These are phyloP conservation scores for Citropsis articulata DNA, from an alignment of 345 rosid species.

Conservation along the genomic window DNA sequence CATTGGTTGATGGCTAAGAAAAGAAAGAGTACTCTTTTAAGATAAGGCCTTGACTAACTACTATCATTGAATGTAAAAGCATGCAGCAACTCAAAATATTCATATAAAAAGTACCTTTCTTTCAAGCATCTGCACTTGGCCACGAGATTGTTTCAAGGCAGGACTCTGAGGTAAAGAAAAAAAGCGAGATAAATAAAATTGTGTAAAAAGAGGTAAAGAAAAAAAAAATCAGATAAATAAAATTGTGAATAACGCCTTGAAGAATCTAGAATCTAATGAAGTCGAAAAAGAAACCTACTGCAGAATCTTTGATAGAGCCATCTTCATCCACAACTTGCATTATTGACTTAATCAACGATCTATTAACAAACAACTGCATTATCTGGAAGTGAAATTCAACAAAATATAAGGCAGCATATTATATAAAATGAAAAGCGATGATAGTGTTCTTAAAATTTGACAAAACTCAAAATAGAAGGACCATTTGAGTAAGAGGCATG, in stretches of 20 bases:
- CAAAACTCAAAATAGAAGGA: conserved; percentile 22
- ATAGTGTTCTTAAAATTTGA: not conserved
- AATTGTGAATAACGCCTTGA: not conserved
- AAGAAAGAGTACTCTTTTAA: not conserved
- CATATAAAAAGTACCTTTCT: conserved; percentile 46
- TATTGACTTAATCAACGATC: conserved; percentile 53
- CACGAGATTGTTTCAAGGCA: conserved; percentile 63
- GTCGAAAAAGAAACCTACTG: conserved; percentile 50
- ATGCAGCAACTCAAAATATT: not conserved
- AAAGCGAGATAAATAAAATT: conserved; percentile 11
- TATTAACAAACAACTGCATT: conserved; percentile 48
- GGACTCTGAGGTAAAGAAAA: conserved; percentile 54
- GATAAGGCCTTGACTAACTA: not conserved
- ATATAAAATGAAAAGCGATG: not conserved
- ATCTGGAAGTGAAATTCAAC: conserved; percentile 43
- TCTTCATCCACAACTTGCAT: conserved; percentile 69
- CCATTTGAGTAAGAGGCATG: conserved; percentile 77
- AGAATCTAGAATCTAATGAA: not conserved
- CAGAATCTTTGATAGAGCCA: conserved; percentile 81
- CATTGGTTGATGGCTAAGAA: not conserved
- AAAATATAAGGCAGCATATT: not conserved
- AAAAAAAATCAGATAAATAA: conserved; percentile 12
- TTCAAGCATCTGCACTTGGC: conserved; percentile 62
- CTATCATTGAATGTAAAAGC: not conserved
- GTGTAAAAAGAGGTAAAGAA: no score